Conservation (phyloP, 768 basidiomycete genomes). For the Mycena olivaceomarginata region DNA sequence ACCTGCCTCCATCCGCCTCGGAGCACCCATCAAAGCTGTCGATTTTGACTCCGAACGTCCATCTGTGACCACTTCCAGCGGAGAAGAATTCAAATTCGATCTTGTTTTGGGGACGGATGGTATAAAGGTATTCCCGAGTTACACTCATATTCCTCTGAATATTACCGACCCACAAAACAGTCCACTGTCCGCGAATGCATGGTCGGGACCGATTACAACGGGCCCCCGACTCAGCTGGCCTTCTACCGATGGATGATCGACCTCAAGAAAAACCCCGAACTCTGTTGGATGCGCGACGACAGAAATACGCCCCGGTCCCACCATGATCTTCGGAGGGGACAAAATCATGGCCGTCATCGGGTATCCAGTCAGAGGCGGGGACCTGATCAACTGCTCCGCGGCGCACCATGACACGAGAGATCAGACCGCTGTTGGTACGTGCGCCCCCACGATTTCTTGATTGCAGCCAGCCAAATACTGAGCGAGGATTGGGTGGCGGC, state of each 20-base stretch:
- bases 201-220: conserved; percentile 28
- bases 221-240: conserved; percentile 16
- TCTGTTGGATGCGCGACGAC: conserved; percentile 33
- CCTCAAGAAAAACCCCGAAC: conserved; percentile 27
- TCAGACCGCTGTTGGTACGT: background rate
- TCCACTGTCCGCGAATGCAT: conserved; percentile 30
- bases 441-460: background rate
- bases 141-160: background rate
- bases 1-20: conserved; percentile 24
- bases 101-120: conserved; percentile 31
- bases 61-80: background rate
- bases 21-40: background rate
- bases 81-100: conserved; percentile 30
- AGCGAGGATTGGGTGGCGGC: no score
- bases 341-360: background rate
- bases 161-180: background rate
- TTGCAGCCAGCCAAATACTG: no score
- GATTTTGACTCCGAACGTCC: background rate
- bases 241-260: conserved; percentile 39
- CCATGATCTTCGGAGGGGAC: background rate
- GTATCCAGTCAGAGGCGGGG: conserved; percentile 14
- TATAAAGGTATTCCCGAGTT: conserved; percentile 16
- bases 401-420: conserved; percentile 20
- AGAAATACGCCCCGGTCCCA: conserved; percentile 4
- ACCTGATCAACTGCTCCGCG: conserved; percentile 10